phyloP scores from a whole-genome alignment of 768 basidiomycete genomes.

The Boletus edulis region DNA sequence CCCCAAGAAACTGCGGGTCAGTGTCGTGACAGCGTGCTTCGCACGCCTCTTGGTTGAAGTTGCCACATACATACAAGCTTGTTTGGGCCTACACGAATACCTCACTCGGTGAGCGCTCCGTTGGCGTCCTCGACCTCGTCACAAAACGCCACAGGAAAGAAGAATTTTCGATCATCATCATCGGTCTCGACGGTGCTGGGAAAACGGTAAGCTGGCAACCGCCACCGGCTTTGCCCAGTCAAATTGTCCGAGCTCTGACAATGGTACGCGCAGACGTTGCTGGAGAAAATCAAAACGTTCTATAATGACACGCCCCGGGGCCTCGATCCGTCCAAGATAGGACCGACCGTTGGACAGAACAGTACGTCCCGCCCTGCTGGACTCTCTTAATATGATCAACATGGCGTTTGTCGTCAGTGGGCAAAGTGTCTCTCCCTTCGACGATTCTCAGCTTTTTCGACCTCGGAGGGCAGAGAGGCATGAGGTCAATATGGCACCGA shows the following conservation, averaged over 20 bases:
- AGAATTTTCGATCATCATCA: slow-evolving; percentile 92
- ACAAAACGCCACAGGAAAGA: slow-evolving; percentile 56
- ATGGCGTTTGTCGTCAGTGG: slow-evolving; percentile 49
- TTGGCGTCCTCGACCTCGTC: not conserved
- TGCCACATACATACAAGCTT: too few species aligned
- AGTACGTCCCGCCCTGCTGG: slow-evolving; percentile 51
- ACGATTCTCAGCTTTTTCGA: slow-evolving; percentile 98
- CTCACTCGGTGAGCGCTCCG: slow-evolving; percentile 61
- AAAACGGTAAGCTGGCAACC: slow-evolving; percentile 63
- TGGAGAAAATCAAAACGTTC: slow-evolving; percentile 92
- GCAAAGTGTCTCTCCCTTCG: slow-evolving; percentile 89
- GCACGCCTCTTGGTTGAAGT: too few species aligned
- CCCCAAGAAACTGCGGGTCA: too few species aligned
- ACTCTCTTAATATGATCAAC: not conserved
- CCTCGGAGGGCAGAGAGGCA: slow-evolving; percentile 91
- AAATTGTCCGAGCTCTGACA: not conserved
- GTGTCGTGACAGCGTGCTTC: too few species aligned
- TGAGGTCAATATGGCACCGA: slow-evolving; percentile 89
- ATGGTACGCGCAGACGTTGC: slow-evolving; percentile 54
- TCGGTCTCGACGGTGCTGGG: slow-evolving; percentile 90
- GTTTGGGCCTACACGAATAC: slow-evolving; percentile 80
- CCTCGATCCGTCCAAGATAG: slow-evolving; percentile 91
- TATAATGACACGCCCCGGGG: slow-evolving; percentile 89
- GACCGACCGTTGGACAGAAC: slow-evolving; percentile 96
- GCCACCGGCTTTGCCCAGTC: not conserved